Evolutionary conservation across 495 filamentous ascomycete species (phyloP), one percentile per base, ranked within the genome.

Genomic region (Astrothelium subdiscretum): DNA sequence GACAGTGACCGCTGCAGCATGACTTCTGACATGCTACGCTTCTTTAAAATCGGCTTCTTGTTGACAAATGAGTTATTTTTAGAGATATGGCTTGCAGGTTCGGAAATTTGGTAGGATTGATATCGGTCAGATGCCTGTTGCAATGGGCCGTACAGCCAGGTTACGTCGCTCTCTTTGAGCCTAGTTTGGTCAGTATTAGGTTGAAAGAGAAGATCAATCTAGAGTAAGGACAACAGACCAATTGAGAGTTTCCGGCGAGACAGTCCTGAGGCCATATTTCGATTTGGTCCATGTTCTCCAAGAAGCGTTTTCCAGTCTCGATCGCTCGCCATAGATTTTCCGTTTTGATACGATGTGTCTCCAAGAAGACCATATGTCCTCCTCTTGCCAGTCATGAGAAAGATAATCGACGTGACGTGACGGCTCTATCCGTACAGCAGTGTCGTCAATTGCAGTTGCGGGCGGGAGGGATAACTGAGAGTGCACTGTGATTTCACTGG

Each of bases 301-400:
- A 3, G 92, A 96, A 3, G 94, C 94, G 76, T 98, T 98, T 72
- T 98, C 94, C 58, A 98, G 73, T 59, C 94, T 79, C 11, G 86
- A 83, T 29, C 87, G 80, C 69, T 98, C 91, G 65, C 79, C 87
- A 67, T 95, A 95, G 48, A 87, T 80, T 31, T 83, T 84, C 69
- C 85, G 81, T 64, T 87, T 88, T 13, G 85, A 81, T 42, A 91
- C 85, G 67, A 98, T 90, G 74, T 92, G 90, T 62, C 90, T 85
- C 94, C 94, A 98, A 2, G 92, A 97, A 15, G 89, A 82, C 94
- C 94, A 98, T 12, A 98, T 95, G 74, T 98, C 94, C 74, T 97
- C 92, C 75, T 97, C 92, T 44, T 82, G 84, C 94, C 94, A 98
- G 60, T 92, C 83, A 68, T 98, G 89, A 35, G 92, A 95, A 4